Evolutionary conservation across 2,329 filamentous ascomycete species (phyloP), one percentile per base, ranked within the genome.

Genomic region (Xylaria digitata): DNA sequence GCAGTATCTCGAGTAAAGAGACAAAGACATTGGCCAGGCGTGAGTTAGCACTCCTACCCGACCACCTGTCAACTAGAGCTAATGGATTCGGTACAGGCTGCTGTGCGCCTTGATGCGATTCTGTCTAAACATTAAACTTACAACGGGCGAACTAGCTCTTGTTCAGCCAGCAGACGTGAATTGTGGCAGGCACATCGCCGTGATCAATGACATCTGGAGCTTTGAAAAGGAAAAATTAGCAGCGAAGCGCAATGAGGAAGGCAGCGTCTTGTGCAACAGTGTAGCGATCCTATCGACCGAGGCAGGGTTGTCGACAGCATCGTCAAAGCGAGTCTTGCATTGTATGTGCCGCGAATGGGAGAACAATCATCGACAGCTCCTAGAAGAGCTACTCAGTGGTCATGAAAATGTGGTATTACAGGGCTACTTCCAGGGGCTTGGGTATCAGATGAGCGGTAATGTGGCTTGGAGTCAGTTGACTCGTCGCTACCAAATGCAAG

Each of bases 161-260:
- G 62, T 59, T 7, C 15, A 52, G 1, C 55, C 54, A 2, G 48
- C 48, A 21, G 55, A 64, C 15, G 34, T 42, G 11, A 64, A 52
- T 5, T 23, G 15, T 1, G 45, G 45, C 15, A 46, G 37, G 23
- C 62, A 60, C 3, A 42, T 64, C 26, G n/a, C 15, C 11, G 49
- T 59, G 13, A 23, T 59, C 13, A 60, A 64, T 19, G 62, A 64
- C 17, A 60, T 60, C 37, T 60, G 55, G 55, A 64, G 55, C 49
- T 59, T 32, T 7, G 55, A 64, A 15, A 64, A 60, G 40, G 62
- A 64, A 30, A 15, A 37, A 1, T 26, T 55, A 2, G 54, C 55
- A 11, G 21, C 23, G 3, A 40, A 17, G 13, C 1, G 13, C 4
- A 42, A 55, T 9, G 6, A 54, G 21, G 62, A 64, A 19, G 55